These are phyloP conservation scores for Clonostachys solani DNA, from an alignment of 2,329 filamentous ascomycete species.

Conservation along the genomic window DNA sequence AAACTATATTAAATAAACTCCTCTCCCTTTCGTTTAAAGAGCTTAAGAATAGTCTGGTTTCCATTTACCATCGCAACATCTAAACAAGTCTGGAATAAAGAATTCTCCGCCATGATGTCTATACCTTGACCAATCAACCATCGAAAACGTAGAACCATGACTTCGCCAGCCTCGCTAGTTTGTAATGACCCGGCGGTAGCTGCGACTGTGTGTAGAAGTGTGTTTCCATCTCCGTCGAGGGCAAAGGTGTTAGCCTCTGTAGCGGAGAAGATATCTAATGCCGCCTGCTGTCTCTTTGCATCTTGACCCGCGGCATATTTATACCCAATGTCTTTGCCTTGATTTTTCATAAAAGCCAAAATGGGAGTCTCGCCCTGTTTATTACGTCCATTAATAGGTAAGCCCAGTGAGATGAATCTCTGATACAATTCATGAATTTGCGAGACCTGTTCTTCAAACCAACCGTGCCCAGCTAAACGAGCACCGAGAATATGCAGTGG, in stretches of 20 bases:
- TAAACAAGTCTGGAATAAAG: neutral
- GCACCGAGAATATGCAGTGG: neutral
- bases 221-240: neutral
- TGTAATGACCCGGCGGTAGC: too few relatives aligned
- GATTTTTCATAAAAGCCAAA: neutral
- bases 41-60: neutral
- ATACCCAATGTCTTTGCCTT: neutral
- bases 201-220: neutral
- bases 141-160: neutral
- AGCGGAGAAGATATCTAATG: neutral
- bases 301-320: neutral
- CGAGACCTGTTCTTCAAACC: neutral
- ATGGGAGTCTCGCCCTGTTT: neutral
- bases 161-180: neutral
- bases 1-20: too few relatives aligned
- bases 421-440: neutral
- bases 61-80: neutral
- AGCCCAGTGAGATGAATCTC: neutral
- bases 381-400: neutral
- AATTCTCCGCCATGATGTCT: neutral
- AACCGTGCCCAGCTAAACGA: neutral
- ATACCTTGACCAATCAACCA: neutral
- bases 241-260: neutral
- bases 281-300: neutral
- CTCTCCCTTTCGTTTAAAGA: neutral